Evolutionary conservation across 1,139 yeast species (phyloP).

Genomic region (Hyphopichia wangnamkhiaoensis): DNA sequence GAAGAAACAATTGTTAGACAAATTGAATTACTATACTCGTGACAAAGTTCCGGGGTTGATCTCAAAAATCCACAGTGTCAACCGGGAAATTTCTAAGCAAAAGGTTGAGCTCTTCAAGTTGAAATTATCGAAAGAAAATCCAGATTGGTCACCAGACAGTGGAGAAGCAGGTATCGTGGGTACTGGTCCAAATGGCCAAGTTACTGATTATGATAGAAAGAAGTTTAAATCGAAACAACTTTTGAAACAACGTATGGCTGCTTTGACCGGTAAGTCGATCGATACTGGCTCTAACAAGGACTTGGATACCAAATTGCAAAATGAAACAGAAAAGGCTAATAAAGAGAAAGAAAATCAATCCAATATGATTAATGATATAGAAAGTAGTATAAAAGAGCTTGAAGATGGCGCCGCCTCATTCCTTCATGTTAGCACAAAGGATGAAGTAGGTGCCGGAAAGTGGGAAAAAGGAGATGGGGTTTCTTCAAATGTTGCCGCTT

Average conservation of each 20-base stretch:
- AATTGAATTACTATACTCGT: constrained; percentile 55
- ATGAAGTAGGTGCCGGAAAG: constrained; percentile 60
- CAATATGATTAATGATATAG: constrained; percentile 68
- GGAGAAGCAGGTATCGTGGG: constrained; percentile 63
- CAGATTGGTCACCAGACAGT: constrained; percentile 50
- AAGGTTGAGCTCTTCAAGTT: constrained; percentile 64
- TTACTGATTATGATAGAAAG: constrained; percentile 78
- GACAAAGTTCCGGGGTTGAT: constrained; percentile 72
- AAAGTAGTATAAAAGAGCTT: constrained; percentile 68
- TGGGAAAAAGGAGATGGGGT: constrained; percentile 90
- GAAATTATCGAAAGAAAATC: constrained; percentile 60
- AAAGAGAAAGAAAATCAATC: constrained; percentile 58
- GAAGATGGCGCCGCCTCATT: constrained; percentile 59
- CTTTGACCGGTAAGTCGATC: constrained; percentile 74
- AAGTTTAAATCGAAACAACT: constrained; percentile 78
- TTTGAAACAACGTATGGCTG: constrained; percentile 85
- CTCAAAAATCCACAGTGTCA: constrained; percentile 59
- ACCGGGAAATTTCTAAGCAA: constrained; percentile 65
- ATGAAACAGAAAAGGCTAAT: constrained; percentile 55
- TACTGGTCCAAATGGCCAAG: constrained; percentile 80
- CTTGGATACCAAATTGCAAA: constrained; percentile 55
- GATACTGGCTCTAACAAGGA: constrained; percentile 44
- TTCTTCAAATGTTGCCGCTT: constrained; percentile 57
- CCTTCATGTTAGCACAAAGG: constrained; percentile 44
- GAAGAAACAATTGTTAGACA: constrained; percentile 46